A percentile compares a stretch with the other conserved stretches of the same genome.
Conservation (phyloP, 73 alveolate genomes). For the Uronychia setigera region DNA sequence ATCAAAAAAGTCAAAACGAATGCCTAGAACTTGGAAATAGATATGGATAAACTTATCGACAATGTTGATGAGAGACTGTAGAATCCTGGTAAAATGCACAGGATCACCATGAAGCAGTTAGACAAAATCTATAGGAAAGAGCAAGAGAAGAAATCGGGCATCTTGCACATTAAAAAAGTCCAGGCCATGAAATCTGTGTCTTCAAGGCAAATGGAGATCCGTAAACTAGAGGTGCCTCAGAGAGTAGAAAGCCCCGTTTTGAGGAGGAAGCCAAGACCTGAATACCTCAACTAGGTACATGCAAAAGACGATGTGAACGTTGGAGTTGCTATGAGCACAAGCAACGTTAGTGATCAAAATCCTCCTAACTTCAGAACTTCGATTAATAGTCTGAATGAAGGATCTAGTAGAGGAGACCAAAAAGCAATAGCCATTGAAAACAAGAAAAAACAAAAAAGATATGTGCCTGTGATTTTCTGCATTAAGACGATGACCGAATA, state of each 20-base stretch:
- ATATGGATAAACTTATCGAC: neutral
- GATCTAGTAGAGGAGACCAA: no score
- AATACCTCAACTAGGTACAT: neutral
- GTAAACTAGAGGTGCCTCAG: neutral
- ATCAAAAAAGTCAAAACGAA: neutral
- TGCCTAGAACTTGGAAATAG: no score
- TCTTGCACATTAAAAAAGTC: neutral
- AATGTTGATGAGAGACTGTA: neutral
- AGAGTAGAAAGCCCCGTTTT: neutral
- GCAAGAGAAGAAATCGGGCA: neutral
- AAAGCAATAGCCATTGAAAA: no score
- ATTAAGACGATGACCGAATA: slow-evolving; percentile 50
- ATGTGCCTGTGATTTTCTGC: slow-evolving; percentile 53
- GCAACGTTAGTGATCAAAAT: no score
- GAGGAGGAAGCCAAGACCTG: neutral
- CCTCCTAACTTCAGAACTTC: no score
- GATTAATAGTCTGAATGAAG: no score
- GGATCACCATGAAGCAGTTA: neutral
- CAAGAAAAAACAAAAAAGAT: slow-evolving; percentile 11
- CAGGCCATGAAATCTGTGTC: neutral
- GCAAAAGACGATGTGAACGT: neutral
- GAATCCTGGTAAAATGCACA: neutral
- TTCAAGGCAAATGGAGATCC: neutral
- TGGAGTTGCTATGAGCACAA: no score
- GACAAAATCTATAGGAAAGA: neutral